Evolutionary conservation across 116 monocot genomes (phyloP).

Genomic region (Zostera marina): DNA sequence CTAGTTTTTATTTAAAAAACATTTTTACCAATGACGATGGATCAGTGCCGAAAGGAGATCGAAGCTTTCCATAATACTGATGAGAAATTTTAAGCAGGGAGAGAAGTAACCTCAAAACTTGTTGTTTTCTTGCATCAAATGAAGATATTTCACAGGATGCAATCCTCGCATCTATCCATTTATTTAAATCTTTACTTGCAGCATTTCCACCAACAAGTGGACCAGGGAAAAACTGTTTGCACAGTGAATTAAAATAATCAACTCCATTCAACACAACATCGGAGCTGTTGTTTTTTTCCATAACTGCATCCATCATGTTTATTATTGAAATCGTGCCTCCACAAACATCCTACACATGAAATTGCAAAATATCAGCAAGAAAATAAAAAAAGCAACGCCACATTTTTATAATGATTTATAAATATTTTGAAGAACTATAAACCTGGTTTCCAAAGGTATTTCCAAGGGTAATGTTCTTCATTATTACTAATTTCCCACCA

Average conservation of each 20-base stretch:
- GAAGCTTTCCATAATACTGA: slow-evolving; percentile 72
- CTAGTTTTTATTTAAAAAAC: neutral
- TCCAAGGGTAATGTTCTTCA: no score
- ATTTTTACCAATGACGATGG: slow-evolving; percentile 32
- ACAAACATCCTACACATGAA: slow-evolving; percentile 21
- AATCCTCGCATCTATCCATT: slow-evolving; percentile 60
- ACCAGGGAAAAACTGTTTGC: slow-evolving; percentile 44
- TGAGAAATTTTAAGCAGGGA: slow-evolving; percentile 51
- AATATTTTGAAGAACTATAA: no score
- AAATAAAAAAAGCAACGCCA: no score
- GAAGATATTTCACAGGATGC: slow-evolving; percentile 16
- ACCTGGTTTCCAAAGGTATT: no score
- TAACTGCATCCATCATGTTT: slow-evolving; percentile 40
- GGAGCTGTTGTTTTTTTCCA: slow-evolving; percentile 13
- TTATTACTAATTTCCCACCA: slow-evolving; percentile 21
- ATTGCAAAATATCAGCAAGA: no score
- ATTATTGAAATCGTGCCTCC: slow-evolving; percentile 33
- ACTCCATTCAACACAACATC: slow-evolving; percentile 2
- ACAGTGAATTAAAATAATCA: slow-evolving; percentile 41
- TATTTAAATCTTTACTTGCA: slow-evolving; percentile 55
- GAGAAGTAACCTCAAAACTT: slow-evolving; percentile 41
- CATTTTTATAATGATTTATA: no score
- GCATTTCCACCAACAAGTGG: slow-evolving; percentile 65
- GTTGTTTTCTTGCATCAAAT: slow-evolving; percentile 24
- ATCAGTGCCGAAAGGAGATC: slow-evolving; percentile 52